A percentile compares a stretch with the other conserved stretches of the same genome.
phyloP scores from a whole-genome alignment of 2,329 filamentous ascomycete genomes.

The Leptodontidium sp. region DNA sequence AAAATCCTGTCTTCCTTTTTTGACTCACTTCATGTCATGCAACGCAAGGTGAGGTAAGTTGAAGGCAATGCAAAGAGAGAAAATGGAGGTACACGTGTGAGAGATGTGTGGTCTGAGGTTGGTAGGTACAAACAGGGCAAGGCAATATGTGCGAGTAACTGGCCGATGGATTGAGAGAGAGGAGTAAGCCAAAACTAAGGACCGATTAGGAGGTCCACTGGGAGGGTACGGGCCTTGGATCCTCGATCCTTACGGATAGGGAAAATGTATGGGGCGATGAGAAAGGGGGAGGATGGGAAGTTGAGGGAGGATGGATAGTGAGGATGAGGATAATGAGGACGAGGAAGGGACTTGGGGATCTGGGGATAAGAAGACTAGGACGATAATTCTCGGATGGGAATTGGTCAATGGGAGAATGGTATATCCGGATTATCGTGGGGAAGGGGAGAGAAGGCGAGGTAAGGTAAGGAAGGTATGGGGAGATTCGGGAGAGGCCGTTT shows the following conservation, averaged over 20 bases:
- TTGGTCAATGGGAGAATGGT: not conserved
- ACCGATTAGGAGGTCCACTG: conserved; percentile 21
- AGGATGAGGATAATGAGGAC: not conserved
- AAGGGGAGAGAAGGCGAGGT: not conserved
- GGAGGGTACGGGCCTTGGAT: not conserved
- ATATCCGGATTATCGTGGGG: conserved; percentile 17
- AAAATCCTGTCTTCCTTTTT: conserved; percentile 7
- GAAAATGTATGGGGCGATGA: not conserved
- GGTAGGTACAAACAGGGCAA: not conserved
- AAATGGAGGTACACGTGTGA: conserved; percentile 40
- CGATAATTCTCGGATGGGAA: conserved; percentile 13
- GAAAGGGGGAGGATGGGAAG: not conserved
- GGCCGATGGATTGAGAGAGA: not conserved
- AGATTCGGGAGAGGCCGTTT: not conserved
- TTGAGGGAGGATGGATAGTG: not conserved
- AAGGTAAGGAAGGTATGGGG: not conserved
- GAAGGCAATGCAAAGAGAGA: conserved; percentile 31
- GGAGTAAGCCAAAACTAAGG: conserved; percentile 11
- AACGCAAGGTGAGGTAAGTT: not conserved
- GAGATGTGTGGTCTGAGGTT: conserved; percentile 20
- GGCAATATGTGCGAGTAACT: not conserved
- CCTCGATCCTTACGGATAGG: not conserved
- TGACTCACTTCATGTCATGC: conserved; percentile 24
- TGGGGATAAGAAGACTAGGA: not conserved
- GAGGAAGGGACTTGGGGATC: not conserved